Base-by-base conservation (phyloP, 2,329 filamentous ascomycete genomes). In the Metarhizium rileyi region DNA sequence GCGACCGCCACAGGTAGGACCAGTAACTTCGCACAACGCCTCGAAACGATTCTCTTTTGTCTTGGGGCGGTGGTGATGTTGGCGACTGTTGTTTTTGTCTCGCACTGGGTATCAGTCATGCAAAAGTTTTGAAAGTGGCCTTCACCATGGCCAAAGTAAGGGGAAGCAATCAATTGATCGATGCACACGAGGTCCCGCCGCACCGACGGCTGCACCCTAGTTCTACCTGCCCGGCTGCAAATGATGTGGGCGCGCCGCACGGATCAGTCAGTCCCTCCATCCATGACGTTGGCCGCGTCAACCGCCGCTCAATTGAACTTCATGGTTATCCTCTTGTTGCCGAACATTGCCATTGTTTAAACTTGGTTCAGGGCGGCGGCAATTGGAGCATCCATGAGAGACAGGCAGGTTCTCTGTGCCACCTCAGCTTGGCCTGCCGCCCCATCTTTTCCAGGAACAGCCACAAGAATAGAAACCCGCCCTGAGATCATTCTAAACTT, bases 101-200 rank as follows among this genome's bases (percentile, higher is more conserved):
- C 18, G 38, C 12, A 9, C 3, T 2, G 27, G 27, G 8, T 10
- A 22, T 22, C 36, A 40, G 8, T 9, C 18, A 40, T 14, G 22
- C 10, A 42, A 25, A 8, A 12, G 33, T 36, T 12, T 10, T 16
- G 8, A 8, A 7, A 20, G 18, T 20, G 38, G 7, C 10, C 12
- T 42, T 42, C 10, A 18, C 38, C 18, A 25, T 22, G 5, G 38
- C 20, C 5, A 36, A 30, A 41, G 5, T 40, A 41, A 30, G 46
- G 35, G 35, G 33, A 28, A 41, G 23, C 25, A 35, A 33, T 41
- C 23, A 9, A 36, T 36, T 40, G 23, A 16, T 46, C 12, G 33
- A 41, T 41, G 22, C 43, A 50, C 16, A 45, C 12, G 44, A 46
- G 44, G 45, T 47, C 46, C 40, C 41, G 35, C 35, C 40, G 45